Evolutionary conservation across 1,139 yeast species (phyloP).

Genomic region (Suhomyces bokatorum): DNA sequence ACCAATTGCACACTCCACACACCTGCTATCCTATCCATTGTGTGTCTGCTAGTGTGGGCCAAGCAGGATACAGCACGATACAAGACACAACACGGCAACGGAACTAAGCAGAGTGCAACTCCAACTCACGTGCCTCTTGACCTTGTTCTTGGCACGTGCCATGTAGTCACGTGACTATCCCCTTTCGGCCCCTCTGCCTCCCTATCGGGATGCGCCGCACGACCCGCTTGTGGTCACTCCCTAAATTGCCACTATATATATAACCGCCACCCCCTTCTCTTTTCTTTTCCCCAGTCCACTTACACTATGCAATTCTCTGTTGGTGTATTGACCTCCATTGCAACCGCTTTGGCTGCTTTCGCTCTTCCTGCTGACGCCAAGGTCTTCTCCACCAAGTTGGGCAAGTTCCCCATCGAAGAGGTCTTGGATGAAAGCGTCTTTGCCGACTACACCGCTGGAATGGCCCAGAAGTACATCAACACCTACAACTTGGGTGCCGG

Average conservation of each 20-base stretch:
- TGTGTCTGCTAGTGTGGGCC: no score
- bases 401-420: slow-evolving; percentile 63
- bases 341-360: slow-evolving; percentile 24
- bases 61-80: no score
- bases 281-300: background rate
- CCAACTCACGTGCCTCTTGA: no score
- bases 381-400: slow-evolving; percentile 60
- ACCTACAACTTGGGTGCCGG: slow-evolving; percentile 45
- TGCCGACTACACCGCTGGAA: slow-evolving; percentile 63
- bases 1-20: no score
- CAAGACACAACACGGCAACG: no score
- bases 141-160: no score
- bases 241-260: slow-evolving; percentile 13
- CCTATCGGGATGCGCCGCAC: slow-evolving; percentile 4
- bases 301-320: slow-evolving; percentile 34
- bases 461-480: slow-evolving; percentile 71
- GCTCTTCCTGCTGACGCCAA: slow-evolving; percentile 54
- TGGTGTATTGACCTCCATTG: slow-evolving; percentile 43
- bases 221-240: slow-evolving; percentile 6
- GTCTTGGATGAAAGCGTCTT: slow-evolving; percentile 60
- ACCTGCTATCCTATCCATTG: no score
- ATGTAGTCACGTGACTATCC: background rate
- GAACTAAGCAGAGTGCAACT: no score
- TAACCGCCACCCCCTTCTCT: background rate
- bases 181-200: background rate